phyloP scores from a whole-genome alignment of 2,329 filamentous ascomycete species.

The Dothideomycetes sp. region DNA sequence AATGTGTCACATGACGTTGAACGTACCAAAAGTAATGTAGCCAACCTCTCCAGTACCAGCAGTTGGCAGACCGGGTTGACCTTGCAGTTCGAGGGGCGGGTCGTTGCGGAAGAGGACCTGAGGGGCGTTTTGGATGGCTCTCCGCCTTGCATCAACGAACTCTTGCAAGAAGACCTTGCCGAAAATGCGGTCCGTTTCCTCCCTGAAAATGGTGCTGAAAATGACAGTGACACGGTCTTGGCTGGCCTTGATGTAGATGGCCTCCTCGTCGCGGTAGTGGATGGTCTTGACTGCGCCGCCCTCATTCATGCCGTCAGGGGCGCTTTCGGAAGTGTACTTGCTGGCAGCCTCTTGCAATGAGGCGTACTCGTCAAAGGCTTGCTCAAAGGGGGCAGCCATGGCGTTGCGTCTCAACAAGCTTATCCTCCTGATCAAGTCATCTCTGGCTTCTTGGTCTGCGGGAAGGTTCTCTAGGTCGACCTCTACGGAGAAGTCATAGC shows the following conservation, averaged over 20 bases:
- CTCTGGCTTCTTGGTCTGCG: slow-evolving; percentile 69
- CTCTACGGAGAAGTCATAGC: slow-evolving; percentile 91
- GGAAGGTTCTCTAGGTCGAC: slow-evolving; percentile 85
- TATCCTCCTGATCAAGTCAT: slow-evolving; percentile 77
- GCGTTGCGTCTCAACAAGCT: slow-evolving; percentile 93
- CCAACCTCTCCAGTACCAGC: slow-evolving; percentile 76
- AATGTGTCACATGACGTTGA: slow-evolving; percentile 1
- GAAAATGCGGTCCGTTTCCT: slow-evolving; percentile 95
- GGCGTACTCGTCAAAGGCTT: slow-evolving; percentile 89
- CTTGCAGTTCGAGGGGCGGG: slow-evolving; percentile 81
- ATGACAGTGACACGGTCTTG: slow-evolving; percentile 97
- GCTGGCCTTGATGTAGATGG: slow-evolving; percentile 96
- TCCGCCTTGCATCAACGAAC: slow-evolving; percentile 89
- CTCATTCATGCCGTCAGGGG: slow-evolving; percentile 79
- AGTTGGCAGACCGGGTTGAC: slow-evolving; percentile 69
- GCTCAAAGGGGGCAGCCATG: slow-evolving; percentile 97
- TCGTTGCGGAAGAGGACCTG: slow-evolving; percentile 96
- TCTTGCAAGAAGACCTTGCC: slow-evolving; percentile 98
- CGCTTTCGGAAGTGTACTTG: slow-evolving; percentile 86
- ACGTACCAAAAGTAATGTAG: slow-evolving; percentile 91
- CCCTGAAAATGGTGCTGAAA: slow-evolving; percentile 94
- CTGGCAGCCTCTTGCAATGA: slow-evolving; percentile 76
- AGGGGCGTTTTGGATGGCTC: slow-evolving; percentile 95
- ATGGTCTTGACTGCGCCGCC: slow-evolving; percentile 91
- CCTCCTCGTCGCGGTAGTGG: slow-evolving; percentile 97